These are phyloP conservation scores for Diplosphaera chodatii DNA, from an alignment of 139 green algal species.

Conservation along the genomic window DNA sequence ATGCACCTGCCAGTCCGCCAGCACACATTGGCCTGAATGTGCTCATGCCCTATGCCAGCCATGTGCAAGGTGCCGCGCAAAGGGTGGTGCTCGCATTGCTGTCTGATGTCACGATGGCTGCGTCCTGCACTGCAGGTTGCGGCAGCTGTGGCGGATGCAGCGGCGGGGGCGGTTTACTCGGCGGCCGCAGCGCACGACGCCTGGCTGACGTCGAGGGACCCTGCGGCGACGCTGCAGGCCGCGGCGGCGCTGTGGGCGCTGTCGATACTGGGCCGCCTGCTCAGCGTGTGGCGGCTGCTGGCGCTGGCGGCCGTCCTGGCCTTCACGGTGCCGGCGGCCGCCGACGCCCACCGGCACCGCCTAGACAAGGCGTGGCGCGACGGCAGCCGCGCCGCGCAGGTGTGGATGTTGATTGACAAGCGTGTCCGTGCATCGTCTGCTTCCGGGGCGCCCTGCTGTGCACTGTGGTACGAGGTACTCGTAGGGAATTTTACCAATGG, in stretches of 20 bases:
- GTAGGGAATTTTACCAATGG: not conserved
- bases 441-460: no score
- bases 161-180: not conserved
- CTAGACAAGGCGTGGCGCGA: not conserved
- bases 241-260: constrained; percentile 20
- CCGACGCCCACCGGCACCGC: not conserved
- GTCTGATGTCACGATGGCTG: no score
- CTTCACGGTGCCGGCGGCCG: constrained; percentile 23
- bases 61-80: no score
- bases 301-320: constrained; percentile 8
- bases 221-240: constrained; percentile 12
- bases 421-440: no score
- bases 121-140: not conserved
- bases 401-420: no score
- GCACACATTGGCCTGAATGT: no score
- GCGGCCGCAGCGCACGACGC: constrained; percentile 13
- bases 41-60: no score
- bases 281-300: constrained; percentile 23
- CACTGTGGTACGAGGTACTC: no score
- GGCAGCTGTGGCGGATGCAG: not conserved
- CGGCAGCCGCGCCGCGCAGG: not conserved
- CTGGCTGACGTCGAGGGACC: constrained; percentile 16
- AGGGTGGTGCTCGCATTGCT: no score
- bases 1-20: no score
- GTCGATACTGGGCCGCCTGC: constrained; percentile 13